A percentile compares a stretch with the other conserved stretches of the same genome.
These are phyloP conservation scores for Taphrina populina DNA, from an alignment of 1,139 yeast genomes.

Conservation along the genomic window DNA sequence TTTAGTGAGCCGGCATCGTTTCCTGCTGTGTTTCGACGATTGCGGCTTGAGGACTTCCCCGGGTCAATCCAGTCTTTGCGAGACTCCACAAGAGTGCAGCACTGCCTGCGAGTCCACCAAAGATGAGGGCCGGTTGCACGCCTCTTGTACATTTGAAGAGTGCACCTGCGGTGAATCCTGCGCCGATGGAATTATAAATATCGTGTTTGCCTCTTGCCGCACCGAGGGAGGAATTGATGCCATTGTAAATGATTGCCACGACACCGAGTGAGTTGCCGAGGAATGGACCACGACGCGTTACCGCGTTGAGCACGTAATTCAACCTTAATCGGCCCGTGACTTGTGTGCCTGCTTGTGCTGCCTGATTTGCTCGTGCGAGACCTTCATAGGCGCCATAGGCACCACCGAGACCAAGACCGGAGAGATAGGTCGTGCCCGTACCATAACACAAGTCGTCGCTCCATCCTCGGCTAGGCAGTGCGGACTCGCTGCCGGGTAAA, in stretches of 20 bases:
- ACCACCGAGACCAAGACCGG: slow-evolving; percentile 75
- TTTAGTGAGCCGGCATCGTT: slow-evolving; percentile 12
- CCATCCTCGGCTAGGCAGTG: slow-evolving; percentile 95
- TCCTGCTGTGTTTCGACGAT: not conserved
- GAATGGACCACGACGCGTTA: slow-evolving; percentile 93
- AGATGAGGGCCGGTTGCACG: slow-evolving; percentile 78
- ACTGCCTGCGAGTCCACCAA: slow-evolving; percentile 79
- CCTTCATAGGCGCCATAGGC: slow-evolving; percentile 86
- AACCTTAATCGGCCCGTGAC: slow-evolving; percentile 59
- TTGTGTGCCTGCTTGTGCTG: slow-evolving; percentile 54
- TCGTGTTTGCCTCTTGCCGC: slow-evolving; percentile 85
- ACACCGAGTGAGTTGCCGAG: slow-evolving; percentile 95
- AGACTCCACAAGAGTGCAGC: slow-evolving; percentile 96
- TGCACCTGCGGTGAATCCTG: slow-evolving; percentile 94
- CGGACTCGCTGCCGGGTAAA: slow-evolving; percentile 82
- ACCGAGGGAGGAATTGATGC: slow-evolving; percentile 77
- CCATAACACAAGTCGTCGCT: slow-evolving; percentile 96
- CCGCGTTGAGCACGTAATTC: slow-evolving; percentile 84
- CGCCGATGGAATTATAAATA: slow-evolving; percentile 72
- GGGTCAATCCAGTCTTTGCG: slow-evolving; percentile 53
- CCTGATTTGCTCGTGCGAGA: slow-evolving; percentile 61
- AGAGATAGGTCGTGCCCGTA: slow-evolving; percentile 85
- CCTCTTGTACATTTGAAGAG: slow-evolving; percentile 85
- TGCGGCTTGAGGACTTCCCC: slow-evolving; percentile 8
- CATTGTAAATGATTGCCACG: slow-evolving; percentile 80